These are phyloP conservation scores for Daldinia loculata DNA, from an alignment of 495 filamentous ascomycete genomes.

Conservation along the genomic window DNA sequence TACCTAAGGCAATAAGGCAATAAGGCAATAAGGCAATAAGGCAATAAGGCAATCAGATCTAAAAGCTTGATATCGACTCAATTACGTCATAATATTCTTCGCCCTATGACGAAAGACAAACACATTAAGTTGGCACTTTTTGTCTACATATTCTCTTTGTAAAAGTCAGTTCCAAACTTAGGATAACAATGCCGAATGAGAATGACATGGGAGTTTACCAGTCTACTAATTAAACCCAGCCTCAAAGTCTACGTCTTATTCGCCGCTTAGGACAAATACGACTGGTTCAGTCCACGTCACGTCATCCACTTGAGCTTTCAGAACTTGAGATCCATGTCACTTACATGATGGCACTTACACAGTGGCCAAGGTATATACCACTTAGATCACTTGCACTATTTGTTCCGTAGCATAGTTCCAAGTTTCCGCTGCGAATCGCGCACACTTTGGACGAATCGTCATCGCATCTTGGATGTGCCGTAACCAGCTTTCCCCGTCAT, in stretches of 20 bases:
- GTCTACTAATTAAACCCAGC: background rate
- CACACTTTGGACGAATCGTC: constrained; percentile 27
- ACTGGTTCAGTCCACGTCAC: constrained; percentile 30
- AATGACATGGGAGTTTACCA: background rate
- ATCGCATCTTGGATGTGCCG: background rate
- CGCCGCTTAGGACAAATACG: constrained; percentile 8
- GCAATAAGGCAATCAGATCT: background rate
- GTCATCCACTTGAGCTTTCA: constrained; percentile 13
- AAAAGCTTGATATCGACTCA: background rate
- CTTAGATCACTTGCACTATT: no score
- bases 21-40: background rate
- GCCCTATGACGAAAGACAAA: constrained; percentile 18
- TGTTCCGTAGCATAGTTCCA: constrained; percentile 14
- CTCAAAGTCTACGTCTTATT: background rate
- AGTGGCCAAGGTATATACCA: background rate
- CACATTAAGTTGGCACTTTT: background rate
- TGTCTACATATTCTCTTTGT: background rate
- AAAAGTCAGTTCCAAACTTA: background rate
- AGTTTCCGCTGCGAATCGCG: constrained; percentile 9
- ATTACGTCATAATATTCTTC: constrained; percentile 19
- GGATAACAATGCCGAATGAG: constrained; percentile 4
- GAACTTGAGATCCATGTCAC: constrained; percentile 17
- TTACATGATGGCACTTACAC: background rate
- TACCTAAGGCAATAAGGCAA: background rate
- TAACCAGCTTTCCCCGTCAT: constrained; percentile 16